These are phyloP conservation scores for Physcomitrium patens DNA, from an alignment of 225 moss, liverwort and hornwort genomes.

Conservation along the genomic window DNA sequence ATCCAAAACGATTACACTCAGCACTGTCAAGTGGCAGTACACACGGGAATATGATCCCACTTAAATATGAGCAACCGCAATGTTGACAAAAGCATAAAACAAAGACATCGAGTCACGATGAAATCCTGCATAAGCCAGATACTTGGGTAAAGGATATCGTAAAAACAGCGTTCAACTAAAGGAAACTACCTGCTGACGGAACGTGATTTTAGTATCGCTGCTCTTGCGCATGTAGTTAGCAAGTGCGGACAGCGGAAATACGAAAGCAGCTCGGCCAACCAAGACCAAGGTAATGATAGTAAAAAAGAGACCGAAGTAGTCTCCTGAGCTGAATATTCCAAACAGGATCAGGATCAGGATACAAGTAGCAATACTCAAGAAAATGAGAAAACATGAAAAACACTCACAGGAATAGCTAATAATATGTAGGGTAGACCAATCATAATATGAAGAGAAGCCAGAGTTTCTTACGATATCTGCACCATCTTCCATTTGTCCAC, in stretches of 20 bases:
- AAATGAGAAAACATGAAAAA: background rate
- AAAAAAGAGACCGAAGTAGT: constrained; percentile 57
- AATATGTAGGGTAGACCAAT: background rate
- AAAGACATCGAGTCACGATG: background rate
- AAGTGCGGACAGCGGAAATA: constrained; percentile 80
- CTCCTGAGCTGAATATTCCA: constrained; percentile 31
- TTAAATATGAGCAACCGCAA: background rate
- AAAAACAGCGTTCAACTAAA: background rate
- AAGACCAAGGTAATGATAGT: constrained; percentile 54
- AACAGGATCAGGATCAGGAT: background rate
- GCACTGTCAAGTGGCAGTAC: background rate
- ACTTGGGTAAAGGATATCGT: too few relatives aligned
- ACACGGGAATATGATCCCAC: background rate
- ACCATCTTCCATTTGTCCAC: constrained; percentile 69
- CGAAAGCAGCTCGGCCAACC: constrained; percentile 73
- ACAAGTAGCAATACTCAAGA: background rate
- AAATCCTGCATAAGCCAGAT: background rate
- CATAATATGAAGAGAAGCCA: background rate
- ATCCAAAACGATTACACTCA: background rate
- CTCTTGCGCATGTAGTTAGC: constrained; percentile 65
- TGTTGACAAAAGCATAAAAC: background rate
- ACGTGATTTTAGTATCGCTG: constrained; percentile 47
- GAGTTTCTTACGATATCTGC: constrained; percentile 27
- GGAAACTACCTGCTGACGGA: constrained; percentile 56
- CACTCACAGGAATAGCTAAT: background rate